Base-by-base conservation (phyloP, 139 green algal species). In the Pseudopediastrum boryanum region DNA sequence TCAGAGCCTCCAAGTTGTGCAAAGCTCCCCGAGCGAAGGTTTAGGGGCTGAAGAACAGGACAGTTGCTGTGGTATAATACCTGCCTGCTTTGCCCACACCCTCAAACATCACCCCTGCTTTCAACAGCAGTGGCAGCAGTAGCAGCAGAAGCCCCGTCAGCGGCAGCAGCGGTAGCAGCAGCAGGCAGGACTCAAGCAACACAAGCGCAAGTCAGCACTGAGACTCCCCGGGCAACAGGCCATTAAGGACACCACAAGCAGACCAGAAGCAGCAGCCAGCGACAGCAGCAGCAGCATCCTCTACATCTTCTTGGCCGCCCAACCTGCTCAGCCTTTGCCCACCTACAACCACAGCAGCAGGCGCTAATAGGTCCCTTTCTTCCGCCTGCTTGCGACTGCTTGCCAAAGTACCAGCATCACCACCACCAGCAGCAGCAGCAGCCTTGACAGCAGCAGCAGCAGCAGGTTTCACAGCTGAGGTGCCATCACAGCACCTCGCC, bases 241-340 rank as follows among this genome's bases (percentile, higher is more conserved):
- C 31, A 41, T 48, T 31, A 39, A 36, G 48, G 38, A 9, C 50
- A 50, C 8, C 46, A 52, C 3, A 59, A 27, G 48, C 52, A 76
- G 31, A n/a, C n/a, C n/a, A n/a, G n/a, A n/a, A n/a, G n/a, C n/a
- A n/a, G n/a, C n/a, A n/a, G n/a, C n/a, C n/a, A n/a, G n/a, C n/a
- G n/a, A n/a, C 35, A 39, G 48, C 69, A 65, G 13, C 69, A 48
- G 50, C 69, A 76, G 31, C 10, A 64, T 8, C 46, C 39, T 25
- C 50, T n/a, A 31, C 44, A 51, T 35, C 3, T 46, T 8, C 38
- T 23, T 23, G 31, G 7, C 62, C 46, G 62, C 62, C 46, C 36
- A 44, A 35, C 44, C 67, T 62, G 42, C 27, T 29, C 31, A 39
- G 9, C 61, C 8, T 8, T 13, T 69, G 29, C n/a, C 66, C n/a